Percentiles rank a stretch among this genome's conserved stretches.
These are phyloP conservation scores for Nematodospora valgi DNA, from an alignment of 805 yeast genomes.

Conservation along the genomic window DNA sequence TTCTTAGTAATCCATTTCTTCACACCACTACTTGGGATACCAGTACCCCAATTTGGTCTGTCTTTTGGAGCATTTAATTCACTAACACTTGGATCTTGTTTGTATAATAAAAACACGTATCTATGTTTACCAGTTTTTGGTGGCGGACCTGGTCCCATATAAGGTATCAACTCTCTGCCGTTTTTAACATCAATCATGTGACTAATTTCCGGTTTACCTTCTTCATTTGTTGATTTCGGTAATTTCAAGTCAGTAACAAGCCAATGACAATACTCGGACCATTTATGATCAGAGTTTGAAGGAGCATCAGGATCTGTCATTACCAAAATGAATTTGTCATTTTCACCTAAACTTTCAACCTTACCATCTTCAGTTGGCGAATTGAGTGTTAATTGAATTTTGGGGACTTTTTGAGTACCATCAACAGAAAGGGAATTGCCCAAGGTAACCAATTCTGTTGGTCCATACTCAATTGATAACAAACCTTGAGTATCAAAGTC, in stretches of 20 bases:
- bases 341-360: conserved; percentile 33
- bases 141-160: conserved; percentile 90
- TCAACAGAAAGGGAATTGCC: conserved; percentile 69
- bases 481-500: conserved; percentile 50
- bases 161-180: conserved; percentile 47
- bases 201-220: conserved; percentile 15
- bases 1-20: conserved; percentile 67
- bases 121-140: conserved; percentile 82
- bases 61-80: conserved; percentile 44
- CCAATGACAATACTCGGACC: conserved; percentile 87
- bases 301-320: conserved; percentile 97
- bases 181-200: conserved; percentile 30
- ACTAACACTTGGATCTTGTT: conserved; percentile 50
- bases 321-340: conserved; percentile 66
- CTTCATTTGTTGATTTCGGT: conserved; percentile 25
- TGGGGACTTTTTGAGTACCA: conserved; percentile 68
- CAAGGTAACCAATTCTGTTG: conserved; percentile 64
- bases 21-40: conserved; percentile 75
- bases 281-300: conserved; percentile 70
- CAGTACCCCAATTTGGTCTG: conserved; percentile 83
- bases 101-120: conserved; percentile 72
- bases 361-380: conserved; percentile 42
- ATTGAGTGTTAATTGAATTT: conserved; percentile 61
- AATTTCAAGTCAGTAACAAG: conserved; percentile 53
- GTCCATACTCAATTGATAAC: conserved; percentile 56